A percentile compares a stretch with the other conserved stretches of the same genome.
These are phyloP conservation scores for Syzygium syzygioides DNA, from an alignment of 441 rosid genomes.

Conservation along the genomic window DNA sequence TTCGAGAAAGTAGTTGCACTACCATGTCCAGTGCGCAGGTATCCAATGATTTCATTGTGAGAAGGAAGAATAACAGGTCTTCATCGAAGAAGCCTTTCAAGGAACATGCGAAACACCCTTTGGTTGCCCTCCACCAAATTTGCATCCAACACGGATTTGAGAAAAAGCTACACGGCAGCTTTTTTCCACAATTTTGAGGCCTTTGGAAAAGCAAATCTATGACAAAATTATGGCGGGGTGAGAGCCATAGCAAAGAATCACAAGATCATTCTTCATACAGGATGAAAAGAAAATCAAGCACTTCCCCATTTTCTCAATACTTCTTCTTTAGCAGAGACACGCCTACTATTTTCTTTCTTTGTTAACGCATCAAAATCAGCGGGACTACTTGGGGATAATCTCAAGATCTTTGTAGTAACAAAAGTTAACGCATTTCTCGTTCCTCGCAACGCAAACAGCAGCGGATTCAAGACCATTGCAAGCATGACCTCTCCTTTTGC, in stretches of 20 bases:
- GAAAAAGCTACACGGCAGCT: slow-evolving; percentile 1
- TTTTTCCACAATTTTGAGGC: neutral
- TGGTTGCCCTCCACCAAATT: neutral
- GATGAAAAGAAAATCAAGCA: slow-evolving; percentile 24
- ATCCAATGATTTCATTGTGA: neutral
- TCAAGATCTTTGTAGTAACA: slow-evolving; percentile 40
- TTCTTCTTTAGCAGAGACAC: slow-evolving; percentile 65
- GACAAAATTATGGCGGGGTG: neutral
- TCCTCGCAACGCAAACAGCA: slow-evolving; percentile 63
- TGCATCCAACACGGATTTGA: neutral
- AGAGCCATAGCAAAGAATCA: neutral
- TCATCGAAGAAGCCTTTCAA: neutral
- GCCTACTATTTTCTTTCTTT: slow-evolving; percentile 23
- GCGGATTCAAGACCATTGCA: slow-evolving; percentile 63
- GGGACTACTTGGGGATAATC: slow-evolving; percentile 15
- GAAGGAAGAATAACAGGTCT: neutral
- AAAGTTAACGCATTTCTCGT: slow-evolving; percentile 45
- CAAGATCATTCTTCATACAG: neutral
- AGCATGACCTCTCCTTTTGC: slow-evolving; percentile 70
- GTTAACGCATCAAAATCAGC: slow-evolving; percentile 15
- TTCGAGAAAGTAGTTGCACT: neutral
- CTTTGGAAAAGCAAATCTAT: neutral
- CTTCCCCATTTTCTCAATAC: slow-evolving; percentile 84
- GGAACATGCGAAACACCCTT: neutral
- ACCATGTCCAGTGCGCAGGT: neutral